A percentile compares a stretch with the other conserved stretches of the same genome.
These are phyloP conservation scores for Pichia membranifaciens DNA, from an alignment of 805 yeast genomes.

Conservation along the genomic window DNA sequence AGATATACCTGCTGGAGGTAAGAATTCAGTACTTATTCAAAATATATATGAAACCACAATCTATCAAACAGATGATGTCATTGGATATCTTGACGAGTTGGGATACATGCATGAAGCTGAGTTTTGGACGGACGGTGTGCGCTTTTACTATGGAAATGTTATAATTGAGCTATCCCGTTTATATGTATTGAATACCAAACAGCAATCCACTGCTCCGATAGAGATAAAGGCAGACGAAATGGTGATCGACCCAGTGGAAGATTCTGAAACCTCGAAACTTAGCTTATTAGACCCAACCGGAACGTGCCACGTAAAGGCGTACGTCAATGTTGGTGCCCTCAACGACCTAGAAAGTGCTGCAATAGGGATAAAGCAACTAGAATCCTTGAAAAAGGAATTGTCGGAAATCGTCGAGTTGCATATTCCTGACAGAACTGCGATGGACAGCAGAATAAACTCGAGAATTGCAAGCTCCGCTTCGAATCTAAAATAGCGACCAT, in stretches of 20 bases:
- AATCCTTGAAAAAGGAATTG: slow-evolving; percentile 57
- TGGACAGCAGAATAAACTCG: slow-evolving; percentile 69
- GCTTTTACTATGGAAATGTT: slow-evolving; percentile 56
- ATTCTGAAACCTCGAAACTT: neutral
- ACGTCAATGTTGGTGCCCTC: slow-evolving; percentile 61
- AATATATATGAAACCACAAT: slow-evolving; percentile 58
- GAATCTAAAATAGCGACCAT: slow-evolving; percentile 2
- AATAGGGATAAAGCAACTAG: slow-evolving; percentile 57
- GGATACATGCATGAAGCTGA: slow-evolving; percentile 66
- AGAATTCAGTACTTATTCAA: slow-evolving; percentile 57
- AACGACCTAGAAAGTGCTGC: slow-evolving; percentile 72
- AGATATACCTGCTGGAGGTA: slow-evolving; percentile 76
- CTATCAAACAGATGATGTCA: slow-evolving; percentile 42
- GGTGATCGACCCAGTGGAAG: no score
- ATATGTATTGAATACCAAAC: slow-evolving; percentile 30
- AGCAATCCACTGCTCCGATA: no score
- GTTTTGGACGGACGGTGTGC: slow-evolving; percentile 55
- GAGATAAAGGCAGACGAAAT: no score
- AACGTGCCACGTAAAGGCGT: slow-evolving; percentile 55
- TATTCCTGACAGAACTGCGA: slow-evolving; percentile 70
- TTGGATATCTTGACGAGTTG: slow-evolving; percentile 47
- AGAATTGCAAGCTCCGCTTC: slow-evolving; percentile 16
- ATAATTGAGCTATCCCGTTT: slow-evolving; percentile 54
- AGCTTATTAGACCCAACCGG: slow-evolving; percentile 44
- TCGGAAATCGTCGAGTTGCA: slow-evolving; percentile 61